phyloP scores from a whole-genome alignment of 257 asterid genomes.

The Sherardia arvensis region DNA sequence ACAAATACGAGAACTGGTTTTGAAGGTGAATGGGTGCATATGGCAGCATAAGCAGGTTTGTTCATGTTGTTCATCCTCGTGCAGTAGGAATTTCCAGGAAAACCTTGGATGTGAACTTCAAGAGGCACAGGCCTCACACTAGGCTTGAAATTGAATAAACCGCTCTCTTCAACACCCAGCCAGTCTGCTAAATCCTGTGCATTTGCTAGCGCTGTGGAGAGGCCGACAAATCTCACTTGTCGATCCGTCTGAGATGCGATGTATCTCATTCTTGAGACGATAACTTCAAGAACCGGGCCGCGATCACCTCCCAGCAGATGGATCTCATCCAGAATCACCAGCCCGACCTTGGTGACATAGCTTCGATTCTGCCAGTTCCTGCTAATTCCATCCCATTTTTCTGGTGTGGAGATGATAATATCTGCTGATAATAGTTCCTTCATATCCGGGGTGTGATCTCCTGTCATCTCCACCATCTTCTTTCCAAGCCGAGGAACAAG shows the following conservation, averaged over 20 bases:
- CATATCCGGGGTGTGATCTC: constrained; percentile 92
- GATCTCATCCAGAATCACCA: constrained; percentile 92
- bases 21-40: constrained; percentile 92
- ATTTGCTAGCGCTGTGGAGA: constrained; percentile 96
- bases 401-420: constrained; percentile 92
- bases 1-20: constrained; percentile 96
- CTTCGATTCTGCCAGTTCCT: constrained; percentile 93
- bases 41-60: constrained; percentile 96
- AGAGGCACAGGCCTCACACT: constrained; percentile 99
- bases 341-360: constrained; percentile 95
- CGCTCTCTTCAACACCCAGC: constrained; percentile 92
- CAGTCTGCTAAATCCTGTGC: constrained; percentile 98
- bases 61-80: constrained; percentile 99
- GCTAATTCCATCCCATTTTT: constrained; percentile 99
- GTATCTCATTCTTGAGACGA: constrained; percentile 97
- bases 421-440: constrained; percentile 76
- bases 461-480: constrained; percentile 95
- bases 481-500: constrained; percentile 85
- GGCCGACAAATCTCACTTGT: constrained; percentile 80
- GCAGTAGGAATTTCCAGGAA: constrained; percentile 94
- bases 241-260: constrained; percentile 97
- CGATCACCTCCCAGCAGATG: constrained; percentile 99
- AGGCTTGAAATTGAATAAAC: constrained; percentile 94
- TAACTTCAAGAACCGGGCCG: constrained; percentile 99
- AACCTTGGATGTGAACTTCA: constrained; percentile 99